Evolutionary conservation across 1,284 basidiomycete genomes (phyloP).

Genomic region (Cutaneotrichosporon cavernicola): DNA sequence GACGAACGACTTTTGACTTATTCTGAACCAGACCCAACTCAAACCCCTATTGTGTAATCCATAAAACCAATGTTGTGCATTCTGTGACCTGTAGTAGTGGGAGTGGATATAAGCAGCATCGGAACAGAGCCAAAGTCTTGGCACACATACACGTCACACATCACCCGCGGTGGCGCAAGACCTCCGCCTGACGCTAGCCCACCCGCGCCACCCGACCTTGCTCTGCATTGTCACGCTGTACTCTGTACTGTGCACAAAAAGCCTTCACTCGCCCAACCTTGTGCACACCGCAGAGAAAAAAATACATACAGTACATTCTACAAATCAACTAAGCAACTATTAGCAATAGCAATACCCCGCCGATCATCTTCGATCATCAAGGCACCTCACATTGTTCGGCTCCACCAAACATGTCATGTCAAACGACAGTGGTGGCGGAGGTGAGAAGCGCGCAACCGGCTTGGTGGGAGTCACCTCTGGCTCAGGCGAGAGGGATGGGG

Average conservation of each 20-base stretch:
- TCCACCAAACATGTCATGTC: neutral
- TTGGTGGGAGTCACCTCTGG: neutral
- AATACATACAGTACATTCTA: neutral
- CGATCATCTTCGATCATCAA: neutral
- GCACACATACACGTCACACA: no score
- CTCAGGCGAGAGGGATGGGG: neutral
- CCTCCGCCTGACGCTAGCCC: neutral
- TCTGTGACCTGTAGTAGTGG: neutral
- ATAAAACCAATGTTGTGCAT: constrained; percentile 1
- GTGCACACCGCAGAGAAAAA: neutral
- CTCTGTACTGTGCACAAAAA: no score
- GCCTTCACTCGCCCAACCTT: no score
- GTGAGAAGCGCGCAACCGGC: neutral
- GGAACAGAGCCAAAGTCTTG: neutral
- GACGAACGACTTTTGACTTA: neutral
- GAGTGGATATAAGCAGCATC: neutral
- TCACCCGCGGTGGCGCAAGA: no score
- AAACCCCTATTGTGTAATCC: neutral
- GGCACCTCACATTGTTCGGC: neutral
- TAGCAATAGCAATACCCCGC: neutral
- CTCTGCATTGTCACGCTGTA: no score
- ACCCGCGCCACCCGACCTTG: neutral
- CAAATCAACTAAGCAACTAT: no score
- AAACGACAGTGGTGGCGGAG: neutral
- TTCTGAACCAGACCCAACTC: neutral